phyloP scores from a whole-genome alignment of 75 land plant species.

The Picea glauca region DNA sequence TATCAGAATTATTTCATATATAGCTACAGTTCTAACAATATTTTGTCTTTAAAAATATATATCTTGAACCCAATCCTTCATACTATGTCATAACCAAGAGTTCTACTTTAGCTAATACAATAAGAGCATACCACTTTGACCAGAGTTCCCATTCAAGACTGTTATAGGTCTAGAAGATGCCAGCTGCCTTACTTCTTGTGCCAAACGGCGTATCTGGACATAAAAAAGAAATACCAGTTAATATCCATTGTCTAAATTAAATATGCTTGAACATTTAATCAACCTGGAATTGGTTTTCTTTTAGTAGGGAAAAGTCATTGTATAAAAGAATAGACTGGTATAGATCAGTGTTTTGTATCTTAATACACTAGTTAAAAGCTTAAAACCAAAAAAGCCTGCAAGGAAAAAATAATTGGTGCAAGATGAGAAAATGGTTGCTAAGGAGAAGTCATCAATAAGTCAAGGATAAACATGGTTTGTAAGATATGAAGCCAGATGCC shows the following conservation, averaged over 20 bases:
- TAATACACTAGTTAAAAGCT: too few species aligned
- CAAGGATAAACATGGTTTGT: too few species aligned
- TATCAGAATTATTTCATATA: neutral
- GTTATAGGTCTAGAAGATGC: slow-evolving; percentile 44
- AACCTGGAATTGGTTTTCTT: too few species aligned
- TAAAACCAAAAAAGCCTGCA: too few species aligned
- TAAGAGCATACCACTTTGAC: slow-evolving; percentile 19
- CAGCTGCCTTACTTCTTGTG: slow-evolving; percentile 38
- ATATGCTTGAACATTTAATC: too few species aligned
- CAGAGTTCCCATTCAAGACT: slow-evolving; percentile 44
- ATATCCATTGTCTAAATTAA: neutral
- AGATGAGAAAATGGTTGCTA: too few species aligned
- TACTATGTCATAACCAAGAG: neutral
- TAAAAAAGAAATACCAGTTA: neutral
- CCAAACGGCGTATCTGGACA: slow-evolving; percentile 39
- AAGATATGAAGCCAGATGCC: too few species aligned
- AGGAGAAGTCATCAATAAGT: too few species aligned
- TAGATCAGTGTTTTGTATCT: too few species aligned
- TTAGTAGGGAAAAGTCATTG: too few species aligned
- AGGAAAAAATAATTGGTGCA: too few species aligned
- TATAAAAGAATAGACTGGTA: too few species aligned
- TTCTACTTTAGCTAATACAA: neutral
- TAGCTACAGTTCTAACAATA: neutral
- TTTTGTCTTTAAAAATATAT: neutral
- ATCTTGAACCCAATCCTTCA: neutral